These are phyloP conservation scores for Botrytis fragariae DNA, from an alignment of 2,329 filamentous ascomycete genomes.

Conservation along the genomic window DNA sequence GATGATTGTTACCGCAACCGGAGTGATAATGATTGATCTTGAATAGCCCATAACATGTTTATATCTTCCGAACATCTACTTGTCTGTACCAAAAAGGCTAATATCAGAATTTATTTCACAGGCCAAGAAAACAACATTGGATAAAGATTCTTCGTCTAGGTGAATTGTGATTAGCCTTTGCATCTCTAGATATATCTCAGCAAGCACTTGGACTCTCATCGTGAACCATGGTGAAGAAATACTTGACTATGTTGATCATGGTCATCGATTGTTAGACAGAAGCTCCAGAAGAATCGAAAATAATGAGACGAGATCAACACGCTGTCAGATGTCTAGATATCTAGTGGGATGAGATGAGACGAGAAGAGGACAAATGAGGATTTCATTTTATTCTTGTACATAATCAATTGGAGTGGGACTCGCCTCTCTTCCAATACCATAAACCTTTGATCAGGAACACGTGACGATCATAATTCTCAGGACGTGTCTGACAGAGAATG, in stretches of 20 bases:
- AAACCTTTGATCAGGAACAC: neutral
- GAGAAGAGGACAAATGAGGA: neutral
- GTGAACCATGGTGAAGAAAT: neutral
- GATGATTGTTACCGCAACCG: neutral
- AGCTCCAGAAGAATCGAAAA: too few species aligned
- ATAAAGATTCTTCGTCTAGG: neutral
- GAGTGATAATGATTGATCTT: accelerated
- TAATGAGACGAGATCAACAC: neutral
- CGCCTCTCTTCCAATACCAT: neutral
- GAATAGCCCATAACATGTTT: accelerated
- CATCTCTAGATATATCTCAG: neutral
- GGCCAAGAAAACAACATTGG: neutral
- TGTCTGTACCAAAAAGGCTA: neutral
- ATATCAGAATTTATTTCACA: neutral
- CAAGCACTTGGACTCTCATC: neutral
- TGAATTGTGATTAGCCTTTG: neutral
- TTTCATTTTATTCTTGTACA: neutral
- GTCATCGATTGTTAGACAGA: too few species aligned
- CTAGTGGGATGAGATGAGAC: neutral
- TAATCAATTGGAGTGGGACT: neutral
- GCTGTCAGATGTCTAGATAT: neutral
- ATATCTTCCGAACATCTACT: accelerated
- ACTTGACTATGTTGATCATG: neutral
- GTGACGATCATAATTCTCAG: neutral
- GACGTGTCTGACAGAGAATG: neutral